Conservation (phyloP, 306 rosid species). For the Ammopiptanthus mongolicus region DNA sequence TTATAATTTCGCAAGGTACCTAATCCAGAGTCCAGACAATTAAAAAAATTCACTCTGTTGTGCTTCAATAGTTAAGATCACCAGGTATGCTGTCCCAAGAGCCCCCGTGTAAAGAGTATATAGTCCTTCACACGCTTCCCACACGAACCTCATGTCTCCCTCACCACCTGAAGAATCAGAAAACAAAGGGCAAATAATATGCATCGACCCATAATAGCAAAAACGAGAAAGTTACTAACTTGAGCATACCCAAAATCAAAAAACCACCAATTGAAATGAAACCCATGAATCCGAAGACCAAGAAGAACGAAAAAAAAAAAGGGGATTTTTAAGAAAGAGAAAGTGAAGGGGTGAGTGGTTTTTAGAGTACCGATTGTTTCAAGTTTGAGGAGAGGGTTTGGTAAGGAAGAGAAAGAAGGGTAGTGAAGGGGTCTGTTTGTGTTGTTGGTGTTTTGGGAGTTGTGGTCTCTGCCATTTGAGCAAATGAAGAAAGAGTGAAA, state of each 20-base stretch:
- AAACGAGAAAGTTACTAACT: conserved; percentile 3
- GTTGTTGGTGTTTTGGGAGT: conserved; percentile 4
- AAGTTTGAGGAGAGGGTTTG: conserved; percentile 31
- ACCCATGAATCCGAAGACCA: not conserved
- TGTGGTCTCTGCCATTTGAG: conserved; percentile 39
- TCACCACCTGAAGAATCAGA: conserved; percentile 54
- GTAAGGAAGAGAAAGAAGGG: conserved; percentile 55
- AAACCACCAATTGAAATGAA: not conserved
- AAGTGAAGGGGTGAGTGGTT: not conserved
- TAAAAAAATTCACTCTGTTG: not conserved
- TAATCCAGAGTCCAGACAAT: not conserved
- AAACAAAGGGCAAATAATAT: not conserved
- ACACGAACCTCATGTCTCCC: conserved; percentile 59
- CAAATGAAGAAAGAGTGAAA: no score
- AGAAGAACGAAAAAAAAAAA: not conserved
- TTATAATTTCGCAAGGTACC: not conserved
- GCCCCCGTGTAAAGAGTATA: conserved; percentile 66
- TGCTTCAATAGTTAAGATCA: no score
- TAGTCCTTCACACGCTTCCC: conserved; percentile 57
- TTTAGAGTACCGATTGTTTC: conserved; percentile 53
- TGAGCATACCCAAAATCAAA: conserved; percentile 14
- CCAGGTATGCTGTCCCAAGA: conserved; percentile 72
- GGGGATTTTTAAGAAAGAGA: not conserved
- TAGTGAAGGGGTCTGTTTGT: conserved; percentile 35
- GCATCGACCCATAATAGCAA: conserved; percentile 9